Evolutionary conservation across 2,329 filamentous ascomycete genomes (phyloP), one percentile per base, ranked within the genome.

Genomic region (Colletotrichum liaoningense): DNA sequence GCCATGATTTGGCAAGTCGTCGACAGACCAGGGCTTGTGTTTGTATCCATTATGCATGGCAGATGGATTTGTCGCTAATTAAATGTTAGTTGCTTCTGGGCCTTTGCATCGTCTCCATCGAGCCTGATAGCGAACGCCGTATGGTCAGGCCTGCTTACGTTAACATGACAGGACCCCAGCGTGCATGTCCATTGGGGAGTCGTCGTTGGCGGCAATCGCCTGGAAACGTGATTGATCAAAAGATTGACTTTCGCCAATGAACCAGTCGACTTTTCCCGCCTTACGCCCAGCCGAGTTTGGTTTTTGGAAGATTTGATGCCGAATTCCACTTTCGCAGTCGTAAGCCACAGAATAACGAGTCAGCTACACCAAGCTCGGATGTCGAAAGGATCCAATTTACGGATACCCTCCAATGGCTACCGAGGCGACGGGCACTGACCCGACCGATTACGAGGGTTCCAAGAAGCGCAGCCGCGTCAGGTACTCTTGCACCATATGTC

Each of bases 371-470:
- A 19, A 22, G 19, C 42, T 49, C 42, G 19, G 42, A 22, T 49
- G 42, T 22, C 42, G 42, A 49, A n/a, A 49, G 16, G 19, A n/a
- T n/a, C 16, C 42, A 49, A 49, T 22, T 49, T 22, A 49, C 42
- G 38, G 38, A 42, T 42, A 42, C 16, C 16, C 42, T 49, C 42
- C 42, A 49, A 49, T 49, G 42, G 42, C 42, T 49, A 49, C 19
- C 42, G 42, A 49, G 42, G 42, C 42, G 42, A 49, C 78, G 87
- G 85, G 76, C 85, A 87, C 78, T 87, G 85, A 75, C 79, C 80
- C 65, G n/a, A 26, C 38, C 67, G 63, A 55, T 63, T 42, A n/a
- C 54, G 67, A 58, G 22, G 76, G 75, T 33, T 74, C 74, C 4
- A 80, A 78, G 72, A 79, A 80, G 75, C 75, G 80, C 58, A 81